Percentiles rank a stretch among this genome's conserved stretches.
These are phyloP conservation scores for Ascocoryne sarcoides DNA, from an alignment of 2,329 filamentous ascomycete species.

Conservation along the genomic window DNA sequence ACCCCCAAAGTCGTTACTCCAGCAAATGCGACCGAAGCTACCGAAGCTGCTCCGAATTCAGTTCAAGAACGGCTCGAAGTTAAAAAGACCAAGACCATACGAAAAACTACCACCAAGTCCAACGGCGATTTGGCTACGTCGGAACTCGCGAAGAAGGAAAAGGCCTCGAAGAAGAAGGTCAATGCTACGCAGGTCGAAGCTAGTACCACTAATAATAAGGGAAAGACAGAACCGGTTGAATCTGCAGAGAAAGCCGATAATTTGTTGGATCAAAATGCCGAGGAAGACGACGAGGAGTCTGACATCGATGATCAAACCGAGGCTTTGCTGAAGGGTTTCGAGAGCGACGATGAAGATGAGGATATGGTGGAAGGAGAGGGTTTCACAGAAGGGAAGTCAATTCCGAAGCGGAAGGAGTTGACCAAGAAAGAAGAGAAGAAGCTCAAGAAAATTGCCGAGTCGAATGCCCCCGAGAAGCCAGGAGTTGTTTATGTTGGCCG, in stretches of 20 bases:
- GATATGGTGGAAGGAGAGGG: constrained; percentile 28
- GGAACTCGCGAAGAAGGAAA: constrained; percentile 13
- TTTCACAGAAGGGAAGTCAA: constrained; percentile 35
- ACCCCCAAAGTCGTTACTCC: constrained; percentile 13
- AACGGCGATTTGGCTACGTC: background rate
- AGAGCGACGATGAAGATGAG: constrained; percentile 44
- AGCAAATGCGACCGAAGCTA: background rate
- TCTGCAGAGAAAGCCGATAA: background rate
- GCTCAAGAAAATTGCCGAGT: constrained; percentile 35
- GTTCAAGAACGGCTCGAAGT: constrained; percentile 9
- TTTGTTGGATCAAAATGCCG: constrained; percentile 3
- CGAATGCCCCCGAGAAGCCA: constrained; percentile 43
- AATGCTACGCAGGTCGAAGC: constrained; percentile 10
- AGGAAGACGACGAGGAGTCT: constrained; percentile 18
- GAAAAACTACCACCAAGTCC: constrained; percentile 2
- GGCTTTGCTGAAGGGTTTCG: constrained; percentile 45
- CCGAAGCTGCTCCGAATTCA: constrained; percentile 8
- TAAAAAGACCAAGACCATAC: constrained; percentile 26
- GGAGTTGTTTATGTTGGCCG: constrained; percentile 87
- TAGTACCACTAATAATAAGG: constrained; percentile 1
- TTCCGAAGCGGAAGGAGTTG: constrained; percentile 30
- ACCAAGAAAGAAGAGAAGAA: constrained; percentile 43
- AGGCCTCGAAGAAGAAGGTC: constrained; percentile 22
- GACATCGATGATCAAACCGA: constrained; percentile 42
- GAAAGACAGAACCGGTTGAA: constrained; percentile 8